These are phyloP conservation scores for Pseudogymnoascus sp. DNA, from an alignment of 2,329 filamentous ascomycete species.

Conservation along the genomic window DNA sequence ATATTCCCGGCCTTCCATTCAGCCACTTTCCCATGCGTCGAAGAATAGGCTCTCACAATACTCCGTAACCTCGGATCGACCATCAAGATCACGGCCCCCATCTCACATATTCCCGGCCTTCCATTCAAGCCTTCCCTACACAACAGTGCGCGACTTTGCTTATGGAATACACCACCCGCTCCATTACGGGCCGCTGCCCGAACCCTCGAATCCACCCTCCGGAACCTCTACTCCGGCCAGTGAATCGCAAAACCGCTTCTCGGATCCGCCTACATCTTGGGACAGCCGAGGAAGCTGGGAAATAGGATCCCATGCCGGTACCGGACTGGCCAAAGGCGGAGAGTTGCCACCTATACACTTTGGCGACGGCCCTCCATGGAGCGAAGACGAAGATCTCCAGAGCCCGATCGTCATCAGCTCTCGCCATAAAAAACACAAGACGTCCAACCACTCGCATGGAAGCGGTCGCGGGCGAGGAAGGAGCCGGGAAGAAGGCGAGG, in stretches of 20 bases:
- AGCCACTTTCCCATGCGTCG: constrained; percentile 63
- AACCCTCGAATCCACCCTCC: constrained; percentile 61
- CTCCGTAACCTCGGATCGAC: constrained; percentile 57
- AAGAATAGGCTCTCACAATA: constrained; percentile 80
- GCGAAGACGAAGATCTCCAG: constrained; percentile 89
- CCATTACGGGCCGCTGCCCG: constrained; percentile 86
- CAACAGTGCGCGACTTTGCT: constrained; percentile 92
- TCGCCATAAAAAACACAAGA: constrained; percentile 79
- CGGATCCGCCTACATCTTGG: constrained; percentile 71
- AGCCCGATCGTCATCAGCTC: constrained; percentile 80
- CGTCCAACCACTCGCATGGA: constrained; percentile 44
- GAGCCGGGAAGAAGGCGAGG: constrained; percentile 38
- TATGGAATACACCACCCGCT: constrained; percentile 75
- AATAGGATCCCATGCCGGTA: constrained; percentile 32
- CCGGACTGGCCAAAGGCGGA: constrained; percentile 51
- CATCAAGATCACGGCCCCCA: constrained; percentile 64
- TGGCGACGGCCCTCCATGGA: constrained; percentile 83
- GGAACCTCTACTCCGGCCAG: constrained; percentile 78
- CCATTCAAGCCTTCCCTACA: constrained; percentile 77
- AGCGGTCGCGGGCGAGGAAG: constrained; percentile 33
- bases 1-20: constrained; percentile 78
- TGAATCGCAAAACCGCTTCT: constrained; percentile 61
- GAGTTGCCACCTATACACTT: constrained; percentile 78
- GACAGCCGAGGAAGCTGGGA: constrained; percentile 58
- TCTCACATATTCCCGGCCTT: constrained; percentile 79